Evolutionary conservation across 2,329 filamentous ascomycete genomes (phyloP).

Genomic region (Ophidiomyces ophidiicola): DNA sequence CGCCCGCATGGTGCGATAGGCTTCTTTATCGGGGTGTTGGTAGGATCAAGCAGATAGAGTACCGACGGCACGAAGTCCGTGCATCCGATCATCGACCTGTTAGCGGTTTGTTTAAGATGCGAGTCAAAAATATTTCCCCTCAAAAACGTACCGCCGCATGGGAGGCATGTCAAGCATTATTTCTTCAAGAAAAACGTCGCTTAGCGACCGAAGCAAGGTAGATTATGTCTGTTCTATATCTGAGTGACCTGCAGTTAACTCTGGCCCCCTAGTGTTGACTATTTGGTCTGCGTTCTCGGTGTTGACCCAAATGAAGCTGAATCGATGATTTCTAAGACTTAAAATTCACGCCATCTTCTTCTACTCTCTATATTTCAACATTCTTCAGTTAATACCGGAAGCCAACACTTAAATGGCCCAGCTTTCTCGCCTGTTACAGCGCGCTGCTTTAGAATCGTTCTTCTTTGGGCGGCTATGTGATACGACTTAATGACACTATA

Average conservation of each 20-base stretch:
- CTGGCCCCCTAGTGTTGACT: conserved; percentile 44
- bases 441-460: not conserved
- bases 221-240: conserved; percentile 29
- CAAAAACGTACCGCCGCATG: conserved; percentile 53
- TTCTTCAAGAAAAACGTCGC: conserved; percentile 57
- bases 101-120: conserved; percentile 68
- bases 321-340: conserved; percentile 30
- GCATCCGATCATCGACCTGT: conserved; percentile 91
- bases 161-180: conserved; percentile 62
- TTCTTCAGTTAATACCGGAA: not conserved
- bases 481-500: conserved; percentile 11
- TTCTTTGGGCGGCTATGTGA: conserved; percentile 3
- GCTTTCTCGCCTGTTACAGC: not conserved
- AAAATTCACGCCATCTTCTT: too few relatives aligned
- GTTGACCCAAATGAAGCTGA: conserved; percentile 43
- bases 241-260: conserved; percentile 3
- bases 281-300: conserved; percentile 52
- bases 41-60: conserved; percentile 76
- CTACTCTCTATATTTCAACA: not conserved
- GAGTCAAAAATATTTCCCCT: conserved; percentile 68
- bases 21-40: conserved; percentile 74
- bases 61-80: conserved; percentile 74
- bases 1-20: conserved; percentile 93
- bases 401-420: not conserved
- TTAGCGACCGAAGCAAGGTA: conserved; percentile 66